Percentiles rank a stretch among this genome's conserved stretches.
Evolutionary conservation across 2,329 filamentous ascomycete species (phyloP).

Genomic region (Dactylellina parvicollis): DNA sequence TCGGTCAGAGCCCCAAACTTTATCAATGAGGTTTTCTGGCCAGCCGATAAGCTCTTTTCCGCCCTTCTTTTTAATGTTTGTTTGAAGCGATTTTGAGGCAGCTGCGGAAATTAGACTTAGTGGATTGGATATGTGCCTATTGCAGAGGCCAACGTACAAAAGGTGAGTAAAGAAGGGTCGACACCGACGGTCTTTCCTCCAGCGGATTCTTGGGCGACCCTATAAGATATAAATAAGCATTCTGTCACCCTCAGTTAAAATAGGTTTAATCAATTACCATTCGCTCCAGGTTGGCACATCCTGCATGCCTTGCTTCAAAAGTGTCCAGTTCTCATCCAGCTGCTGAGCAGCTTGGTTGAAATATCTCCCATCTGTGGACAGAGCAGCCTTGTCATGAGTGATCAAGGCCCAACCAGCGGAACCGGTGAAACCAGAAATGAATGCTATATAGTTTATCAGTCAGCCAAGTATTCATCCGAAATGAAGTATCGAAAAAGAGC

Average conservation of each 20-base stretch:
- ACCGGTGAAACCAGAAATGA: slow-evolving; percentile 91
- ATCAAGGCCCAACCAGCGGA: slow-evolving; percentile 94
- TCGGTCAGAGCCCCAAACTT: slow-evolving; percentile 81
- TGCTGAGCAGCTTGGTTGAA: slow-evolving; percentile 96
- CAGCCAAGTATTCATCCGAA: not conserved
- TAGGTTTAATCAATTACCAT: slow-evolving; percentile 69
- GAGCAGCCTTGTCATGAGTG: slow-evolving; percentile 82
- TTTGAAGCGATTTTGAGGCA: slow-evolving; percentile 78
- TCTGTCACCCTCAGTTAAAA: slow-evolving; percentile 12
- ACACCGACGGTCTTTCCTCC: slow-evolving; percentile 89
- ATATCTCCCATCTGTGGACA: slow-evolving; percentile 95
- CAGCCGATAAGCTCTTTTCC: slow-evolving; percentile 80
- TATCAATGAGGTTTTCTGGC: slow-evolving; percentile 84
- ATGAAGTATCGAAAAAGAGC: not conserved
- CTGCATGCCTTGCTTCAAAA: slow-evolving; percentile 91
- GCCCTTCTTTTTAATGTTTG: slow-evolving; percentile 86
- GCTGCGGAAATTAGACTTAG: slow-evolving; percentile 59
- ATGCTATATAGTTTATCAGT: slow-evolving; percentile 68
- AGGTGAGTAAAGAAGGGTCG: slow-evolving; percentile 86
- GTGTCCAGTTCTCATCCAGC: slow-evolving; percentile 87
- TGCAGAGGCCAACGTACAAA: slow-evolving; percentile 64
- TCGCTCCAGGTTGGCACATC: slow-evolving; percentile 98
- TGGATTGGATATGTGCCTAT: not conserved
- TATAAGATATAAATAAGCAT: slow-evolving; percentile 58
- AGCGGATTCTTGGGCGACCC: slow-evolving; percentile 80